Evolutionary conservation across 2,329 filamentous ascomycete genomes (phyloP), one percentile per base, ranked within the genome.

Genomic region (Triangularia setosa): DNA sequence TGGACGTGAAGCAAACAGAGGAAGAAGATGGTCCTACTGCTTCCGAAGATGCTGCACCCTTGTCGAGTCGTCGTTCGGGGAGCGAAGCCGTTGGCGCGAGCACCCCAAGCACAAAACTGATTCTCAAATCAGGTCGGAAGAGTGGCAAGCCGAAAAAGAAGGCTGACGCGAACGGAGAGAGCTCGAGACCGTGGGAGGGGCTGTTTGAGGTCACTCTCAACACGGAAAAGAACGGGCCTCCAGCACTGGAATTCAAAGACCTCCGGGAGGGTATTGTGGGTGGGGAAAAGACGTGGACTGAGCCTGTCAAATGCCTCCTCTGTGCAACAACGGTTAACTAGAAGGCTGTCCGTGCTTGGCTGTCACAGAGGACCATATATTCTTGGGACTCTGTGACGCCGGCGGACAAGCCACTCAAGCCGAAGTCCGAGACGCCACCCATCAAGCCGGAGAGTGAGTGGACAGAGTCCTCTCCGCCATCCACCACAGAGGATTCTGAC

Each of bases 261-360:
- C 73, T 85, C 55, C 78, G 84, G 56, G 71, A 79, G 28, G 75
- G 77, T 9, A 74, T 86, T 6, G 72, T 72, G 1, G 82, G 79
- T 9, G 83, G 83, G 2, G 79, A 80, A 30, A 84, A 82, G 72
- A 76, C 74, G 9, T 87, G 84, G 84, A 80, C 77, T 11, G 83
- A 86, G 71, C 78, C 78, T 3, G 72, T 82, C 30, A 73, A 76
- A 57, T 87, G 84, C 66, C 76, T 86, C 35, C 70, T 83, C 48
- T 87, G 84, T 70, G 75, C 75, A 23, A 70, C 75, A n/a, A 74
- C 75, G 53, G 81, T 85, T 64, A 79, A 82, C 62, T 82, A 75
- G 66, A 18, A 23, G 12, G 11, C 2, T 48, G 40, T 21, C 40
- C 40, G 40, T 21, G 40, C 40, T 21, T 7, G n/a, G n/a, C 40